Percentiles rank a stretch among this genome's conserved stretches.
phyloP scores from a whole-genome alignment of 805 yeast genomes.

The Barnettozyma wickerhamii region DNA sequence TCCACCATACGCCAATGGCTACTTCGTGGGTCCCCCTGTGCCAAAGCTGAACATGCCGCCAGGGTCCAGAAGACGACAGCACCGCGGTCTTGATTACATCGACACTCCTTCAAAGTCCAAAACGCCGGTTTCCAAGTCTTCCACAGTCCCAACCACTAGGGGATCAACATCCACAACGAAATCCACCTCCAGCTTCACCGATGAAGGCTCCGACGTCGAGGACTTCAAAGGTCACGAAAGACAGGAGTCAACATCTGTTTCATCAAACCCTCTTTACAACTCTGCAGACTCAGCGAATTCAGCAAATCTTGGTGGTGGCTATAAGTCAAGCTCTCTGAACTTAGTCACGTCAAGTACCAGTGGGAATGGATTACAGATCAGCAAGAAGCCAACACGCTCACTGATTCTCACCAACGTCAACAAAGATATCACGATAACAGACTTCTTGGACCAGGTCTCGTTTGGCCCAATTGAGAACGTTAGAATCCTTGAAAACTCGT shows the following conservation, averaged over 20 bases:
- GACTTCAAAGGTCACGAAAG: background rate
- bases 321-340: background rate
- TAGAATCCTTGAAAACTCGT: conserved; percentile 32
- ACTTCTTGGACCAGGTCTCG: conserved; percentile 42
- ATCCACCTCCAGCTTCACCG: conserved; percentile 8
- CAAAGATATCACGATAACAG: conserved; percentile 16
- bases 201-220: conserved; percentile 6
- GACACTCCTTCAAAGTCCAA: conserved; percentile 7
- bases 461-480: conserved; percentile 63
- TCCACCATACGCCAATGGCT: conserved; percentile 10
- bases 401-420: conserved; percentile 22
- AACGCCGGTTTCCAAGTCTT: background rate
- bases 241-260: conserved; percentile 4
- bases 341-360: conserved; percentile 3
- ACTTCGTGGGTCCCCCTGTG: conserved; percentile 17
- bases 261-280: conserved; percentile 5
- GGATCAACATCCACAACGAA: conserved; percentile 7
- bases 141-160: conserved; percentile 9
- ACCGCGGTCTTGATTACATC: conserved; percentile 1
- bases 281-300: conserved; percentile 9
- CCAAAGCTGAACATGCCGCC: conserved; percentile 22
- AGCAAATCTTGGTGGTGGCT: conserved; percentile 3
- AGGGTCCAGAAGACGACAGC: conserved; percentile 12
- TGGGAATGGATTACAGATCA: conserved; percentile 6
- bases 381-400: conserved; percentile 23